phyloP scores from a whole-genome alignment of 768 basidiomycete genomes.

The Boletus coccyginus region DNA sequence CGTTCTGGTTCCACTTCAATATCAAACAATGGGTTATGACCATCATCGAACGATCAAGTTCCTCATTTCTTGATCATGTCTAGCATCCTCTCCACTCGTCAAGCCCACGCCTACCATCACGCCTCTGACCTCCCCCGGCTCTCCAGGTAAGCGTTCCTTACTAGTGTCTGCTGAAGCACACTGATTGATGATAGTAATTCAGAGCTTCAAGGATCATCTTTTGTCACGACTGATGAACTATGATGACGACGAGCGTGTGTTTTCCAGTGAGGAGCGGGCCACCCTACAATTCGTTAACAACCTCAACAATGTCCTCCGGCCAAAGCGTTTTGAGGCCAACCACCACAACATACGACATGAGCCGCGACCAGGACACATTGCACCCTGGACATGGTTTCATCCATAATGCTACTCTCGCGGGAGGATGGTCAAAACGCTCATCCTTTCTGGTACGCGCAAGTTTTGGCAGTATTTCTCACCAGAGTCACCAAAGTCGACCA shows the following conservation, averaged over 20 bases:
- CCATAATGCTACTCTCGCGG: conserved; percentile 19
- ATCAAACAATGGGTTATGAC: too few relatives aligned
- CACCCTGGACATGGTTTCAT: conserved; percentile 17
- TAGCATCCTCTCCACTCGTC: too few relatives aligned
- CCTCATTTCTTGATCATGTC: too few relatives aligned
- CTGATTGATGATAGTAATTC: too few relatives aligned
- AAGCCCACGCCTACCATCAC: too few relatives aligned
- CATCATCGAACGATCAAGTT: too few relatives aligned
- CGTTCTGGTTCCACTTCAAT: too few relatives aligned
- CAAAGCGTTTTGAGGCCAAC: neutral
- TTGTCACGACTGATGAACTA: neutral
- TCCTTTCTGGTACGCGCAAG: conserved; percentile 24
- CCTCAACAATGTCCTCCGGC: neutral
- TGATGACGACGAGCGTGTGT: neutral
- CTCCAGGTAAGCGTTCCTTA: too few relatives aligned
- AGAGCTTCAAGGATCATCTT: neutral
- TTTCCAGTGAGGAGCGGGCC: neutral
- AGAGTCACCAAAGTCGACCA: too few relatives aligned
- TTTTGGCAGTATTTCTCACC: too few relatives aligned
- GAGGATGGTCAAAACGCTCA: conserved; percentile 12
- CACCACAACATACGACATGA: neutral
- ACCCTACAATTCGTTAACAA: neutral
- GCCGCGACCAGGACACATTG: conserved; percentile 13
- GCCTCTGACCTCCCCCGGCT: too few relatives aligned
- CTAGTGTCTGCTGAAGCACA: too few relatives aligned